Conservation (phyloP, 495 filamentous ascomycete genomes). For the Penicillium desertorum region DNA sequence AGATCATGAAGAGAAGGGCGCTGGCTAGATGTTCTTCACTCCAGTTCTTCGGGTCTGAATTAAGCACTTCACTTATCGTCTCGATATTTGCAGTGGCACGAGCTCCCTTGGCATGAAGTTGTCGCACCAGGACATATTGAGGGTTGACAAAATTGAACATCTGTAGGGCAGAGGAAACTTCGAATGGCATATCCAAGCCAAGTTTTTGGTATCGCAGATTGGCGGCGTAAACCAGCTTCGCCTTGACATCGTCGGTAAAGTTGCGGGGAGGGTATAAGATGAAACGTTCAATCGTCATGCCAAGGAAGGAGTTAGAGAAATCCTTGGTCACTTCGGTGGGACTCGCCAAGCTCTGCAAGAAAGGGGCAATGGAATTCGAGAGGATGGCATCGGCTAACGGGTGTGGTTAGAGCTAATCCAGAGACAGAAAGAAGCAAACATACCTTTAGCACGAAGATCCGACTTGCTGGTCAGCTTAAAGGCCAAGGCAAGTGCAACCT, state of each 20-base stretch:
- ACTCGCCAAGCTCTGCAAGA: slow-evolving; percentile 68
- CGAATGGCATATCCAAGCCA: slow-evolving; percentile 60
- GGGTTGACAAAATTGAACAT: slow-evolving; percentile 68
- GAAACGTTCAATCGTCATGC: slow-evolving; percentile 75
- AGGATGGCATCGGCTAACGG: slow-evolving; percentile 77
- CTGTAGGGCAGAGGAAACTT: slow-evolving; percentile 71
- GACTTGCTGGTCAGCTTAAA: slow-evolving; percentile 75
- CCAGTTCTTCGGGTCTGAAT: slow-evolving; percentile 63
- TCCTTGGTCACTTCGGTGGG: slow-evolving; percentile 61
- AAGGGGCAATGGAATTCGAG: slow-evolving; percentile 67
- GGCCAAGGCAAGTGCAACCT: slow-evolving; percentile 83
- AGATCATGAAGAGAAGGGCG: slow-evolving; percentile 79
- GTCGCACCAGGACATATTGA: slow-evolving; percentile 65
- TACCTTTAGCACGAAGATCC: slow-evolving; percentile 89
- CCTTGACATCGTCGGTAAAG: slow-evolving; percentile 73
- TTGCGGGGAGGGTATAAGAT: slow-evolving; percentile 77
- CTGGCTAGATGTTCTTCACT: slow-evolving; percentile 79
- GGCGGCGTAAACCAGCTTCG: slow-evolving; percentile 63
- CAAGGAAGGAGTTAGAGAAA: slow-evolving; percentile 63
- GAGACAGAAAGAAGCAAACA: slow-evolving; percentile 17
- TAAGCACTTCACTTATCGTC: slow-evolving; percentile 61
- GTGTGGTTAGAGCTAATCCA: slow-evolving; percentile 26
- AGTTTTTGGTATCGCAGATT: slow-evolving; percentile 65
- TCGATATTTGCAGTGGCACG: slow-evolving; percentile 55
- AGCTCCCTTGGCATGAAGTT: slow-evolving; percentile 74